These are phyloP conservation scores for Aspergillus sclerotialis DNA, from an alignment of 2,329 filamentous ascomycete species.

Conservation along the genomic window DNA sequence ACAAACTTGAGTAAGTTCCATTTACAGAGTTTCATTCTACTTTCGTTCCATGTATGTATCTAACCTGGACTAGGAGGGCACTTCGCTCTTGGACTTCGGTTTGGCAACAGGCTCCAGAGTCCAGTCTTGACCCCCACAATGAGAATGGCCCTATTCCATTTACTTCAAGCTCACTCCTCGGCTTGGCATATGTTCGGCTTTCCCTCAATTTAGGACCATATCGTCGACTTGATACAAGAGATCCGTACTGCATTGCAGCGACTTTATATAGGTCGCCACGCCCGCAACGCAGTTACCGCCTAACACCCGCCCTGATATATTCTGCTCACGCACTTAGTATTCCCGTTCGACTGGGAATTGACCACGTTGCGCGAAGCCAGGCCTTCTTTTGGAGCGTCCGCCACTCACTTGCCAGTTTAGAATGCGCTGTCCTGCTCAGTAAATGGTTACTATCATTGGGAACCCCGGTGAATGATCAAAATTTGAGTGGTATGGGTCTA, in stretches of 20 bases:
- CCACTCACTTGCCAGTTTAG: constrained; percentile 28
- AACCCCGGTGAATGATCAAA: constrained; percentile 18
- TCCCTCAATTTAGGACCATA: constrained; percentile 50
- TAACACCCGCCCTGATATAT: constrained; percentile 60
- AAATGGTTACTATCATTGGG: constrained; percentile 38
- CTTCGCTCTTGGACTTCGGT: constrained; percentile 29
- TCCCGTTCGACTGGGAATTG: constrained; percentile 29
- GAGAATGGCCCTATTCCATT: constrained; percentile 28
- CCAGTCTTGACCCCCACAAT: constrained; percentile 27
- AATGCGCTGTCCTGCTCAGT: constrained; percentile 35
- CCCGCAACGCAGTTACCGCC: constrained; percentile 52
- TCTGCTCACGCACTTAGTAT: constrained; percentile 63
- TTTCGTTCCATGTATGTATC: background rate
- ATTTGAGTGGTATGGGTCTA: constrained; percentile 17
- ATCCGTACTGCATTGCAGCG: constrained; percentile 55
- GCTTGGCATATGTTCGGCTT: constrained; percentile 25
- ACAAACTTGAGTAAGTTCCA: constrained; percentile 24
- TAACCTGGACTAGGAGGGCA: constrained; percentile 18
- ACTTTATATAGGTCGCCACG: constrained; percentile 54
- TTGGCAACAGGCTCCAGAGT: constrained; percentile 30
- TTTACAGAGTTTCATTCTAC: background rate
- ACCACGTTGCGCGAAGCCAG: constrained; percentile 29
- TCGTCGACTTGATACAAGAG: constrained; percentile 58
- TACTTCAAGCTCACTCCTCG: constrained; percentile 25
- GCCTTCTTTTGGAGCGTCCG: constrained; percentile 33